Base-by-base conservation (phyloP, 805 yeast species). In the Saturnispora diversa region DNA sequence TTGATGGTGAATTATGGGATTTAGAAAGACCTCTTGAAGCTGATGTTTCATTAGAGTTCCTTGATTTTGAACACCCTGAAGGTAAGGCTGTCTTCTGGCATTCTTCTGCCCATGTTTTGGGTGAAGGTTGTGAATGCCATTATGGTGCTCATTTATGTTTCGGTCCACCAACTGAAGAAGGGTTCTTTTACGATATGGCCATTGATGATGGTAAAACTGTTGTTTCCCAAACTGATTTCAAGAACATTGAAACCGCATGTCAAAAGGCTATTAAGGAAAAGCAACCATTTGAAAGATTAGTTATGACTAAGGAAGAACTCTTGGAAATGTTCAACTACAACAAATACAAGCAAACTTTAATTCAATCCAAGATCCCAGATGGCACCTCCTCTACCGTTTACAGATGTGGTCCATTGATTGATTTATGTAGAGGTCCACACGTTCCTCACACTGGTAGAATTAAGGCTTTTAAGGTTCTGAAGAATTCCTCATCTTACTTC, bases 71-170 rank as follows among this genome's bases (percentile, higher is more conserved):
- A 29, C 72, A 85, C 46, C 84, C 84, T n/a, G 97, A 88, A 57
- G 98, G 97, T 64, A 85, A 81, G 61, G 77, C 79, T 50, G 97
- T 90, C 26, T 92, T 92, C 68, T 92, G 98, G 98, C 98, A 92
- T 64, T 92, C 98, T 2, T 83, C 95, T 50, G 98, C 98, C 39
- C 98, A 92, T 66, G 90, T 92, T 41, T 69, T 92, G 53, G 98
- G 98, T 66, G 98, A 92, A 69, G 90, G 97, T 36, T 84, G 95
- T 69, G 98, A 92, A 68, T 82, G 96, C 63, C 92, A 86, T 63
- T 70, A 81, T 61, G 97, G 97, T 51, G 94, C 95, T 50, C 95
- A 90, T 62, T 77, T 92, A 50, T 78, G 85, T 62, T 69, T 79
- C 49, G 98, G 98, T 51, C 98, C 98, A 24, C 98, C 98, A 62